Evolutionary conservation across 2,329 filamentous ascomycete genomes (phyloP).

Genomic region (Emericellopsis atlantica): DNA sequence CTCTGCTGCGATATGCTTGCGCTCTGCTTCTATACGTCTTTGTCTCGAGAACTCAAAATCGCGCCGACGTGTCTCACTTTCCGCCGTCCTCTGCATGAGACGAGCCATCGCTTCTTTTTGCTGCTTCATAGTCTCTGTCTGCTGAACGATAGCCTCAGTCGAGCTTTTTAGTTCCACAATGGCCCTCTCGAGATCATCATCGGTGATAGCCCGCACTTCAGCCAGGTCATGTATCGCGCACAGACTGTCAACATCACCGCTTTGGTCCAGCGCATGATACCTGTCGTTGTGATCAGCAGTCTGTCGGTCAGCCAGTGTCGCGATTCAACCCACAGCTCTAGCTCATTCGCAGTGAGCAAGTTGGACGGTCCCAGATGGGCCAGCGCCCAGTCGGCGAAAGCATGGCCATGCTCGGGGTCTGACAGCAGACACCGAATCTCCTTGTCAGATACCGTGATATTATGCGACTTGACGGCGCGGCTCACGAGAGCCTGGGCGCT

Average conservation of each 20-base stretch:
- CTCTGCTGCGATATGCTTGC: conserved; percentile 25
- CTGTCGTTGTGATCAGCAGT: conserved; percentile 16
- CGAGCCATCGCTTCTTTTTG: conserved; percentile 48
- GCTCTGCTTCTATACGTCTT: conserved; percentile 20
- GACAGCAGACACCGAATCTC: conserved; percentile 22
- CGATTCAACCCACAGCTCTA: conserved; percentile 30
- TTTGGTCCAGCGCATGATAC: conserved; percentile 34
- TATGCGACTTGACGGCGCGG: conserved; percentile 17
- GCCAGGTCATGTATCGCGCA: conserved; percentile 30
- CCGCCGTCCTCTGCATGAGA: conserved; percentile 28
- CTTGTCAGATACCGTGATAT: conserved; percentile 18
- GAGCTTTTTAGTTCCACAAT: conserved; percentile 52
- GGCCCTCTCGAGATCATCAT: conserved; percentile 47
- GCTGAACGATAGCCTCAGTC: conserved; percentile 50
- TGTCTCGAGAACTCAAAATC: conserved; percentile 14
- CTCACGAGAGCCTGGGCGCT: conserved; percentile 19
- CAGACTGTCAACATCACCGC: conserved; percentile 33
- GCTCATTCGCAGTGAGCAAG: conserved; percentile 40
- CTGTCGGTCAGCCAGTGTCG: no score
- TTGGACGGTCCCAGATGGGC: conserved; percentile 35
- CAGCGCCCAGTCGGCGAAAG: conserved; percentile 33
- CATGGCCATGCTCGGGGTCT: conserved; percentile 18
- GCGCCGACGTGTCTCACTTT: conserved; percentile 13
- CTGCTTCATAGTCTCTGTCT: conserved; percentile 46
- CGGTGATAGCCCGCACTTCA: conserved; percentile 35